Evolutionary conservation across 108 stramenopile genomes (phyloP).

Genomic region (Skeletonema grethae): DNA sequence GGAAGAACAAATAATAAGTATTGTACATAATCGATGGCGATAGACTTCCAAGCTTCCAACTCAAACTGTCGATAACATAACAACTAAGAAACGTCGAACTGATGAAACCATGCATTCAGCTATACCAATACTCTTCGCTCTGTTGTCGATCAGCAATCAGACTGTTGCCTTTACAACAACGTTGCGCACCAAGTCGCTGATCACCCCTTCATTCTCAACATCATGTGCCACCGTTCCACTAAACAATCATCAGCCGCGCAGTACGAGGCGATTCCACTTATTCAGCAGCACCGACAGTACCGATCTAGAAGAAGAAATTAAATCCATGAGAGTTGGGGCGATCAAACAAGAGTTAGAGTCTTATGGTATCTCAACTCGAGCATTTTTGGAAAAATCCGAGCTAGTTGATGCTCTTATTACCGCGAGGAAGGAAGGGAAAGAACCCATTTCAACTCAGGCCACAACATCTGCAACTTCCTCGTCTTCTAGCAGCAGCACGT

Average conservation of each 20-base stretch:
- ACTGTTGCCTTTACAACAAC: not conserved
- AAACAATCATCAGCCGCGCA: not conserved
- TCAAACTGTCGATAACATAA: too few relatives aligned
- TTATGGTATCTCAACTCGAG: constrained; percentile 74
- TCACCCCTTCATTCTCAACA: not conserved
- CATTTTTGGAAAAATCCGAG: constrained; percentile 78
- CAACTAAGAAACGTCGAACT: too few relatives aligned
- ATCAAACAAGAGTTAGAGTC: constrained; percentile 80
- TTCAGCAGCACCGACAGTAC: not conserved
- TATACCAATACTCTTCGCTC: not conserved
- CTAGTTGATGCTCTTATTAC: constrained; percentile 64
- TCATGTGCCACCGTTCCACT: not conserved
- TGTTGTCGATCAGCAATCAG: not conserved
- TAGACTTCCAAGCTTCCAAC: too few relatives aligned
- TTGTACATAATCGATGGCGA: too few relatives aligned
- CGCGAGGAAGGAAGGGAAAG: constrained; percentile 70
- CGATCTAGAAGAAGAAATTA: constrained; percentile 34
- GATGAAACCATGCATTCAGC: not conserved
- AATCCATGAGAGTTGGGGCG: constrained; percentile 69
- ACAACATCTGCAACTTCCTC: not conserved
- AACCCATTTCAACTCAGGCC: constrained; percentile 34
- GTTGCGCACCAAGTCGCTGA: not conserved
- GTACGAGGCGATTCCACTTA: not conserved
- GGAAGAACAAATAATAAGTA: too few relatives aligned
- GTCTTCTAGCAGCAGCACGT: not conserved